phyloP scores from a whole-genome alignment of 2,329 filamentous ascomycete genomes.

The Xylogone sp. region DNA sequence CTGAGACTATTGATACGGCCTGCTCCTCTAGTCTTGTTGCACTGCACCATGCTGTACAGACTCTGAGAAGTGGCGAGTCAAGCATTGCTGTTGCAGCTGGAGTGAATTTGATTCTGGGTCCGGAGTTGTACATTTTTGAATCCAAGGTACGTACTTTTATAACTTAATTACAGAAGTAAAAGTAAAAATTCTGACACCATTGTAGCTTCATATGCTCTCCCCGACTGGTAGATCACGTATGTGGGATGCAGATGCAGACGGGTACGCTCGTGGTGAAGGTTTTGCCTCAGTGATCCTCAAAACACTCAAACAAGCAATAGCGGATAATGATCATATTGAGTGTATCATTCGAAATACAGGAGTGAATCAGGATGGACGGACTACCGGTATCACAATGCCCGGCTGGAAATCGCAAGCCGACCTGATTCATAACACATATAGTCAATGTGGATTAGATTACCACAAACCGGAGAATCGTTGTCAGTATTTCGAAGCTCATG shows the following conservation, averaged over 20 bases:
- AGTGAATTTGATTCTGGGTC: too few species aligned
- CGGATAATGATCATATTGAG: constrained; percentile 54
- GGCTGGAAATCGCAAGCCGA: constrained; percentile 36
- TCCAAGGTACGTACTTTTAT: too few species aligned
- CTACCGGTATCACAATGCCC: constrained; percentile 51
- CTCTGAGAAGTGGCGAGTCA: constrained; percentile 38
- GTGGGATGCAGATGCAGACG: constrained; percentile 17
- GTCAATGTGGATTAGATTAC: constrained; percentile 4
- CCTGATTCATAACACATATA: constrained; percentile 3
- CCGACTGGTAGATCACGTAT: constrained; percentile 34
- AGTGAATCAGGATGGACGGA: constrained; percentile 56
- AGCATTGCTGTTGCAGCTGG: too few species aligned
- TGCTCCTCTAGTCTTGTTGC: constrained; percentile 53
- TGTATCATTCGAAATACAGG: constrained; percentile 49
- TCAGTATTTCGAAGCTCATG: constrained; percentile 22
- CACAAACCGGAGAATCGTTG: neutral
- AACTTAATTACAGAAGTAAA: too few species aligned
- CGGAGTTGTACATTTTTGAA: constrained; percentile 30
- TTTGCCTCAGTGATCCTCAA: constrained; percentile 56
- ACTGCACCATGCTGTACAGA: constrained; percentile 47
- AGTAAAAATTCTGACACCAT: too few species aligned
- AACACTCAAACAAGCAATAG: constrained; percentile 51
- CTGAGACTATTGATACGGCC: constrained; percentile 51
- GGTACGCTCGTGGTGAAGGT: constrained; percentile 42
- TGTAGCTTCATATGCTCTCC: constrained; percentile 33